These are phyloP conservation scores for Chrysoporthe deuterocubensis DNA, from an alignment of 2,329 filamentous ascomycete species.

Conservation along the genomic window DNA sequence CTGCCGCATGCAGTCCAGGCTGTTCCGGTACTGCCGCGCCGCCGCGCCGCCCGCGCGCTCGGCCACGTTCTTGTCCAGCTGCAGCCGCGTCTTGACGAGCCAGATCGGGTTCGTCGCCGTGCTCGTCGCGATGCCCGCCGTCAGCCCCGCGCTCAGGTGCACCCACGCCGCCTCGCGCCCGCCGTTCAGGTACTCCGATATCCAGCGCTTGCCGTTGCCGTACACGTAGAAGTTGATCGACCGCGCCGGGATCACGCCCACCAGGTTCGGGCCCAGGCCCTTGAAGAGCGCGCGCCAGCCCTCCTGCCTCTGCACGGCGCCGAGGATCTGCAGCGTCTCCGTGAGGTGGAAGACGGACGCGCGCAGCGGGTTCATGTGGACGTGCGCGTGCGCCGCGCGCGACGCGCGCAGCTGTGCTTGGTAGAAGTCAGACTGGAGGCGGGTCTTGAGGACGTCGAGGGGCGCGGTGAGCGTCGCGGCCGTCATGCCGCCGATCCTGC, in stretches of 20 bases:
- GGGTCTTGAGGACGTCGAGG: conserved; percentile 91
- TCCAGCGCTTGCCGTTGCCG: conserved; percentile 85
- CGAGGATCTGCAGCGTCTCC: conserved; percentile 86
- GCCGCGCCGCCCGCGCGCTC: conserved; percentile 57
- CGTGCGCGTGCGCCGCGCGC: conserved; percentile 61
- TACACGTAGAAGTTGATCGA: conserved; percentile 95
- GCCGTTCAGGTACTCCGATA: conserved; percentile 74
- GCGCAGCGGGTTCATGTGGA: conserved; percentile 66
- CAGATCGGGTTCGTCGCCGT: conserved; percentile 96
- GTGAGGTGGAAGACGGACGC: conserved; percentile 74
- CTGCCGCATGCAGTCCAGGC: conserved; percentile 83
- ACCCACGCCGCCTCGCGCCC: conserved; percentile 74
- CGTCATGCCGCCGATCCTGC: conserved; percentile 85
- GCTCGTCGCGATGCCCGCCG: conserved; percentile 82
- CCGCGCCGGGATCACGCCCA: conserved; percentile 86
- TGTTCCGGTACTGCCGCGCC: conserved; percentile 80
- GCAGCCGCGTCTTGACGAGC: conserved; percentile 91
- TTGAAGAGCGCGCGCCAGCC: conserved; percentile 91
- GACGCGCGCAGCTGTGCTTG: conserved; percentile 76
- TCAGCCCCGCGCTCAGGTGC: conserved; percentile 75
- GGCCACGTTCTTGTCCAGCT: conserved; percentile 85
- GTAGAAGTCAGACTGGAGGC: conserved; percentile 93
- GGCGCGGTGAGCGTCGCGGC: conserved; percentile 91
- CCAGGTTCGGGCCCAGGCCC: conserved; percentile 85
- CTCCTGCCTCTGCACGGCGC: conserved; percentile 78